A percentile compares a stretch with the other conserved stretches of the same genome.
These are phyloP conservation scores for Aspergillus sp. DNA, from an alignment of 2,329 filamentous ascomycete species.

Conservation along the genomic window DNA sequence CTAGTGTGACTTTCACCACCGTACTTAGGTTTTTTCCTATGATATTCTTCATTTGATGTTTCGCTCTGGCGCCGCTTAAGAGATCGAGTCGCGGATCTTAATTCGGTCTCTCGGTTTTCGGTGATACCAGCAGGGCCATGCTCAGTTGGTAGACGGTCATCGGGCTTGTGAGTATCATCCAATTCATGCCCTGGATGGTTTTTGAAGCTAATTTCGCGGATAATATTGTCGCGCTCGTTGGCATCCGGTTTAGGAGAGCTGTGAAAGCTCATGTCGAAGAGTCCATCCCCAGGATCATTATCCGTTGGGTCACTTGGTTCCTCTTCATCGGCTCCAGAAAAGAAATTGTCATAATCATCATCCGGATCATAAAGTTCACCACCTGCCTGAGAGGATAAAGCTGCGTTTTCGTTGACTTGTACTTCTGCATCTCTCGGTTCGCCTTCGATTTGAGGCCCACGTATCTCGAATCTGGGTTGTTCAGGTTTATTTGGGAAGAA, in stretches of 20 bases:
- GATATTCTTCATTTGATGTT: neutral
- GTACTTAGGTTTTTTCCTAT: slow-evolving; percentile 7
- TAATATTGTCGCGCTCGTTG: neutral
- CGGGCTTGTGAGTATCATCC: neutral
- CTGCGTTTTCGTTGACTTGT: slow-evolving; percentile 61
- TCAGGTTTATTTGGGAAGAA: slow-evolving; percentile 67
- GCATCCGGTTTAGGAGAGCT: slow-evolving; percentile 6
- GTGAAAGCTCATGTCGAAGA: slow-evolving; percentile 17
- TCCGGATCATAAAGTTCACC: slow-evolving; percentile 38
- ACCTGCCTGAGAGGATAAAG: slow-evolving; percentile 44
- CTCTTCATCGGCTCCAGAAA: slow-evolving; percentile 10
- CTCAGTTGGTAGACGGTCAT: neutral
- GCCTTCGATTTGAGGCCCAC: slow-evolving; percentile 6
- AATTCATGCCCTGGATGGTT: neutral
- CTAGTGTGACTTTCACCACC: no score
- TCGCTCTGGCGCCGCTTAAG: slow-evolving; percentile 1
- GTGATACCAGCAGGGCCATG: no score
- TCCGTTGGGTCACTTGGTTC: slow-evolving; percentile 5
- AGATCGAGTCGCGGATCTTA: neutral
- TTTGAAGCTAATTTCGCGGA: no score
- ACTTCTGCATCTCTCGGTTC: slow-evolving; percentile 27
- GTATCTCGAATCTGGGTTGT: slow-evolving; percentile 15
- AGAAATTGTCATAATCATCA: slow-evolving; percentile 32
- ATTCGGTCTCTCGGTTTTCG: neutral
- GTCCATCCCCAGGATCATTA: slow-evolving; percentile 17